Percentiles rank a stretch among this genome's conserved stretches.
These are phyloP conservation scores for Taphrina confusa DNA, from an alignment of 1,139 yeast species.

Conservation along the genomic window DNA sequence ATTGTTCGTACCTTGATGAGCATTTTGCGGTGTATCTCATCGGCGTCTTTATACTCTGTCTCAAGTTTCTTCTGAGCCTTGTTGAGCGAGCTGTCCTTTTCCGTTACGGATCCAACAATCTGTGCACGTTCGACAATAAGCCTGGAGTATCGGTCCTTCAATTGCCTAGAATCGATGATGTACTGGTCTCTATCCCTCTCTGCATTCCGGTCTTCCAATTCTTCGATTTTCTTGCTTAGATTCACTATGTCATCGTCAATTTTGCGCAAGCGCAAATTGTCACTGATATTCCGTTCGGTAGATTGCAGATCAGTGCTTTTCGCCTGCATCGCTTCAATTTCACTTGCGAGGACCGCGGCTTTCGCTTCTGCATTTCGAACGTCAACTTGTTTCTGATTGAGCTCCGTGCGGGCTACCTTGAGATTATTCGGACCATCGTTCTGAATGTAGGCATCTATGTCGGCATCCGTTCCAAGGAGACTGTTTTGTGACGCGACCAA, in stretches of 20 bases:
- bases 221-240: slow-evolving; percentile 49
- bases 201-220: slow-evolving; percentile 62
- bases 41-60: slow-evolving; percentile 71
- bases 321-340: slow-evolving; percentile 45
- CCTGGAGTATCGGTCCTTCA: slow-evolving; percentile 59
- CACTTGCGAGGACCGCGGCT: slow-evolving; percentile 16
- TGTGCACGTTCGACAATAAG: slow-evolving; percentile 69
- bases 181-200: slow-evolving; percentile 64
- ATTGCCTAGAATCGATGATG: slow-evolving; percentile 57
- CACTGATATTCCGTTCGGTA: slow-evolving; percentile 57
- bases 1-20: slow-evolving; percentile 78
- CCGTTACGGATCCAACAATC: slow-evolving; percentile 74
- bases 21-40: slow-evolving; percentile 63
- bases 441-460: slow-evolving; percentile 27
- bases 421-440: slow-evolving; percentile 30
- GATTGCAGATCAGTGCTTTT: slow-evolving; percentile 54
- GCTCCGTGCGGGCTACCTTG: slow-evolving; percentile 26
- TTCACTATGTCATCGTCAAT: slow-evolving; percentile 48
- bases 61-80: slow-evolving; percentile 60
- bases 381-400: slow-evolving; percentile 1
- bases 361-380: slow-evolving; percentile 3
- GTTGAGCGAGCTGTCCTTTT: slow-evolving; percentile 70
- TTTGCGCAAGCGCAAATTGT: slow-evolving; percentile 57
- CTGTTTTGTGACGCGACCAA: slow-evolving; percentile 34
- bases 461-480: slow-evolving; percentile 36